Conservation (phyloP, 495 filamentous ascomycete genomes). For the Zalerion maritima region DNA sequence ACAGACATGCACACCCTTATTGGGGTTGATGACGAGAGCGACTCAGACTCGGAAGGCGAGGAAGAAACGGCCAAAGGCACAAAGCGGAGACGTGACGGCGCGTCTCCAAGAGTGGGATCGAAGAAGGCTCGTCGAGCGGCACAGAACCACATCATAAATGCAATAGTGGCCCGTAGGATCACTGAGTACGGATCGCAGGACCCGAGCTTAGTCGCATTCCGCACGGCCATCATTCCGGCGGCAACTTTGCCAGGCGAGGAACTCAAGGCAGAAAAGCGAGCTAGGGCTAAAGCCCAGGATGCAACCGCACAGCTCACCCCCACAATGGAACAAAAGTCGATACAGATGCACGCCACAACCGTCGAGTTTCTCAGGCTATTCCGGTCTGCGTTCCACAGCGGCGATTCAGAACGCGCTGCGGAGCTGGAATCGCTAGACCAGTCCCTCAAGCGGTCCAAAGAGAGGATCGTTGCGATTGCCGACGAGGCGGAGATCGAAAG, state of each 20-base stretch:
- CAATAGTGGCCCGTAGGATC: slow-evolving; percentile 26
- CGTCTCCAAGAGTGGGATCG: slow-evolving; percentile 43
- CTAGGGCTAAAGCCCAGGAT: slow-evolving; percentile 13
- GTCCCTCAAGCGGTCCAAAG: slow-evolving; percentile 56
- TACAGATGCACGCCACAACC: slow-evolving; percentile 79
- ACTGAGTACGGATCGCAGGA: too few species aligned
- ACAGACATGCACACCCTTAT: slow-evolving; percentile 44
- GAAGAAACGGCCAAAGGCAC: too few species aligned
- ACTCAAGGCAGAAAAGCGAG: too few species aligned
- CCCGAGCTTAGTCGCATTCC: too few species aligned
- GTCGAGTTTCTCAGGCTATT: slow-evolving; percentile 94
- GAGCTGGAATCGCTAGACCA: slow-evolving; percentile 67
- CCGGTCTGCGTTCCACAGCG: slow-evolving; percentile 78
- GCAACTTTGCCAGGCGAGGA: too few species aligned
- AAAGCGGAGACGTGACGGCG: slow-evolving; percentile 23
- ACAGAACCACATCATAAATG: slow-evolving; percentile 39
- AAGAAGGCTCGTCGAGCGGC: slow-evolving; percentile 37
- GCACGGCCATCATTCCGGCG: too few species aligned
- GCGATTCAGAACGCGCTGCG: slow-evolving; percentile 56
- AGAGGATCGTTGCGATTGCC: slow-evolving; percentile 72
- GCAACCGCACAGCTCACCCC: slow-evolving; percentile 28
- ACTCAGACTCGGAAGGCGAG: slow-evolving; percentile 49
- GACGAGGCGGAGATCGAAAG: slow-evolving; percentile 63
- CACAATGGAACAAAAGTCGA: slow-evolving; percentile 47
- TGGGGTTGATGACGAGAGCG: slow-evolving; percentile 50